A percentile compares a stretch with the other conserved stretches of the same genome.
These are phyloP conservation scores for Cladosporium sp. DNA, from an alignment of 2,329 filamentous ascomycete species.

Conservation along the genomic window DNA sequence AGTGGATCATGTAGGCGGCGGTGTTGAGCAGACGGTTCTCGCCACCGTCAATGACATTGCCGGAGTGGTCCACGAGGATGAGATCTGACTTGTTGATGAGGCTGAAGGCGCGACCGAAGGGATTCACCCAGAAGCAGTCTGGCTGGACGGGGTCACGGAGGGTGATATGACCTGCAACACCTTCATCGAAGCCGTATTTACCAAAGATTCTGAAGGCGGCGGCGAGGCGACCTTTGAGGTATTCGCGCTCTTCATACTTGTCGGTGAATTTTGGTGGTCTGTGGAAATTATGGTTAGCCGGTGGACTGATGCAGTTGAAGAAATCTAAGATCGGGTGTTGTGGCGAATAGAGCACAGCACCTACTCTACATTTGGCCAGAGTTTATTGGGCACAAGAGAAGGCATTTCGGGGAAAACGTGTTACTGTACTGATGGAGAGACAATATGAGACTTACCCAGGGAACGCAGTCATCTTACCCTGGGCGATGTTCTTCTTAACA, in stretches of 20 bases:
- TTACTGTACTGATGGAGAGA: not conserved
- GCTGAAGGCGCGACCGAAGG: conserved; percentile 40
- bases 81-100: conserved; percentile 44
- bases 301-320: not conserved
- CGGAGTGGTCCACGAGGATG: conserved; percentile 41
- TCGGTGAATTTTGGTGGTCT: conserved; percentile 31
- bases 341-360: not conserved
- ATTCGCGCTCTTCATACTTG: conserved; percentile 37
- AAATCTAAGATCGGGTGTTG: not conserved
- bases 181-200: conserved; percentile 38
- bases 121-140: conserved; percentile 38
- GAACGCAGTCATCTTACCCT: conserved; percentile 28
- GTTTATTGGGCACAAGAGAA: not conserved
- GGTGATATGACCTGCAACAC: conserved; percentile 41
- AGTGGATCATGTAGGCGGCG: conserved; percentile 46
- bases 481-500: conserved; percentile 29
- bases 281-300: not conserved
- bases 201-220: conserved; percentile 44
- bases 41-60: conserved; percentile 41
- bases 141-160: conserved; percentile 35
- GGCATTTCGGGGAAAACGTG: not conserved
- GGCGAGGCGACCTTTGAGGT: conserved; percentile 41
- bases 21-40: conserved; percentile 38
- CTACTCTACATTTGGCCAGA: not conserved
- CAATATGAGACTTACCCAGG: conserved; percentile 18